A percentile compares a stretch with the other conserved stretches of the same genome.
phyloP scores from a whole-genome alignment of 371 early-diverging fungal species.

The Syncephalastrum racemosum region DNA sequence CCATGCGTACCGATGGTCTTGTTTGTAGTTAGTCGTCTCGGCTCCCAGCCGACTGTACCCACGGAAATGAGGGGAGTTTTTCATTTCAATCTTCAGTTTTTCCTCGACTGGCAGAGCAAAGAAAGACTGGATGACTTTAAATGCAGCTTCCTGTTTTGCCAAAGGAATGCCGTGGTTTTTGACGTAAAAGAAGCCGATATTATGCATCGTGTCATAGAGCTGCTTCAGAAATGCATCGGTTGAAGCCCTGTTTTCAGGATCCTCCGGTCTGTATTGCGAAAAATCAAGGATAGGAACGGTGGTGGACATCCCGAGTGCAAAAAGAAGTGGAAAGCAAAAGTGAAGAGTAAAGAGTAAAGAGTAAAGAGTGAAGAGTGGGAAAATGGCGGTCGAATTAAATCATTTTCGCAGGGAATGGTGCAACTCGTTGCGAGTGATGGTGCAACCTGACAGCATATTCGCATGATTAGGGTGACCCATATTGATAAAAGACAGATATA shows the following conservation, averaged over 20 bases:
- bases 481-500: too few species aligned
- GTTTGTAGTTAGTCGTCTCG: constrained; percentile 52
- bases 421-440: too few species aligned
- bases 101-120: constrained; percentile 59
- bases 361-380: not conserved
- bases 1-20: constrained; percentile 38
- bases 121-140: constrained; percentile 39
- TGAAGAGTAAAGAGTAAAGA: not conserved
- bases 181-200: constrained; percentile 67
- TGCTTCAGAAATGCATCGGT: constrained; percentile 42
- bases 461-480: too few species aligned
- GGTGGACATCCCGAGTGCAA: constrained; percentile 1
- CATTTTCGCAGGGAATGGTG: too few species aligned
- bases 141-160: constrained; percentile 38
- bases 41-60: constrained; percentile 58
- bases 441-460: too few species aligned
- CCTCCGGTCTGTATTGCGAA: constrained; percentile 21
- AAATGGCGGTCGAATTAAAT: constrained; percentile 2
- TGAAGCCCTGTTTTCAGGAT: constrained; percentile 9
- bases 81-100: constrained; percentile 57
- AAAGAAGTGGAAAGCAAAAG: not conserved
- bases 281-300: constrained; percentile 30
- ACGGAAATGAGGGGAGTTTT: constrained; percentile 60
- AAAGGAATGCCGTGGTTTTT: constrained; percentile 48
- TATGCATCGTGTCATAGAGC: constrained; percentile 51